phyloP scores from a whole-genome alignment of 768 basidiomycete species.

The Trametes cingulata region DNA sequence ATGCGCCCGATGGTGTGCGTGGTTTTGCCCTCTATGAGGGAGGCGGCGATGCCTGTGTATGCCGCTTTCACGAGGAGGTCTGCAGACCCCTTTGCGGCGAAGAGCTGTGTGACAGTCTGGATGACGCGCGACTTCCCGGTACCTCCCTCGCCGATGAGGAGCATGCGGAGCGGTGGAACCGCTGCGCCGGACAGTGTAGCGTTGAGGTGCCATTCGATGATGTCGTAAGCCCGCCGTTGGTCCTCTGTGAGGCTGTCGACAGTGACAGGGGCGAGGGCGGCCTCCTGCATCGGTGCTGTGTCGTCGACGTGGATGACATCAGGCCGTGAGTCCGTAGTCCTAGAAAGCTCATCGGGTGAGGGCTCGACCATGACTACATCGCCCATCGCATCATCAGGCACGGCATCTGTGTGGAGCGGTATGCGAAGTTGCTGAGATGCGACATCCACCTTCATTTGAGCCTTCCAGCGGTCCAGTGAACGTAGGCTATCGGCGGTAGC shows the following conservation, averaged over 20 bases:
- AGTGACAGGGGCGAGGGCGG: slow-evolving; percentile 6
- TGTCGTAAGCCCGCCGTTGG: slow-evolving; percentile 40
- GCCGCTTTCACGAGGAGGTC: slow-evolving; percentile 37
- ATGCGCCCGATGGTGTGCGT: slow-evolving; percentile 36
- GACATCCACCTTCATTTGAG: too few species aligned
- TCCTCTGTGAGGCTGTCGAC: slow-evolving; percentile 29
- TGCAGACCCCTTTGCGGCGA: slow-evolving; percentile 16
- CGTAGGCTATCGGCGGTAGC: background rate
- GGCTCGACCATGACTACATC: too few species aligned
- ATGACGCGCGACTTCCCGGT: slow-evolving; percentile 47
- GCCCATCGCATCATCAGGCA: too few species aligned
- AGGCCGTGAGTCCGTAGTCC: background rate
- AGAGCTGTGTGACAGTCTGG: slow-evolving; percentile 38
- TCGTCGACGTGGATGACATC: background rate
- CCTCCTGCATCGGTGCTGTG: background rate
- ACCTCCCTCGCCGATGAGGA: slow-evolving; percentile 43
- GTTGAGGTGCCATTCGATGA: slow-evolving; percentile 34
- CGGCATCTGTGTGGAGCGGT: too few species aligned
- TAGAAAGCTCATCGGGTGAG: background rate
- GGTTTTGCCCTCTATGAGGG: slow-evolving; percentile 40
- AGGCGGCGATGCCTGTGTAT: slow-evolving; percentile 43
- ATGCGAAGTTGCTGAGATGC: too few species aligned
- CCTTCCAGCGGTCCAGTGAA: too few species aligned
- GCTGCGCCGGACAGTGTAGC: slow-evolving; percentile 22
- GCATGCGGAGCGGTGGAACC: slow-evolving; percentile 38